Evolutionary conservation across 768 basidiomycete species (phyloP).

Genomic region (Clitopilus passeckerianus): DNA sequence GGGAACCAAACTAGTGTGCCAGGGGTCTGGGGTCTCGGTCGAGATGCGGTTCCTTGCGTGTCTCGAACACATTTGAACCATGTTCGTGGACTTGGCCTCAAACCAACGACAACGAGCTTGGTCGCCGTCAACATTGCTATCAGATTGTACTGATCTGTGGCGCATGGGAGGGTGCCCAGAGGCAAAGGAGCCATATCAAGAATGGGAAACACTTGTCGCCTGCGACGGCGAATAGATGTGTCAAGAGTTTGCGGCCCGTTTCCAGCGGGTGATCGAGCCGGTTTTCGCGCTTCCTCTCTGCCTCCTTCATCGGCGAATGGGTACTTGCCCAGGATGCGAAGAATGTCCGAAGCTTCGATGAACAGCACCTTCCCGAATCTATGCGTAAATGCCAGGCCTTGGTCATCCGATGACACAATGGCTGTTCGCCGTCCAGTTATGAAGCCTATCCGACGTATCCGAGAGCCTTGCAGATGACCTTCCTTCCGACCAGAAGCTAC

Average conservation of each 20-base stretch:
- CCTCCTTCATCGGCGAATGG: constrained; percentile 40
- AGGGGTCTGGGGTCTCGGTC: constrained; percentile 40
- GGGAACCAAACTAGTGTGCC: constrained; percentile 85
- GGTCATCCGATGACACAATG: constrained; percentile 84
- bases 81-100: constrained; percentile 89
- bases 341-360: constrained; percentile 90
- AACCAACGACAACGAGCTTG: constrained; percentile 89
- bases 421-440: constrained; percentile 91
- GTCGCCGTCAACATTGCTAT: constrained; percentile 84
- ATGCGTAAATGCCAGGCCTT: constrained; percentile 92
- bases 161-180: constrained; percentile 65
- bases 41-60: constrained; percentile 34
- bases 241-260: constrained; percentile 11
- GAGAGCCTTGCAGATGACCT: constrained; percentile 77
- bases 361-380: constrained; percentile 91
- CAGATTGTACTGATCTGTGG: constrained; percentile 75
- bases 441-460: constrained; percentile 80
- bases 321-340: constrained; percentile 91
- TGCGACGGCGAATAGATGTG: constrained; percentile 32
- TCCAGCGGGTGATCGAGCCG: constrained; percentile 6
- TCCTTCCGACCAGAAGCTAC: constrained; percentile 77
- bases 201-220: constrained; percentile 57
- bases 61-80: constrained; percentile 78
- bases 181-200: constrained; percentile 82
- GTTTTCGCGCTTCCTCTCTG: neutral